Evolutionary conservation across 2,329 filamentous ascomycete genomes (phyloP), one percentile per base, ranked within the genome.

Genomic region (Fusarium stilboides): DNA sequence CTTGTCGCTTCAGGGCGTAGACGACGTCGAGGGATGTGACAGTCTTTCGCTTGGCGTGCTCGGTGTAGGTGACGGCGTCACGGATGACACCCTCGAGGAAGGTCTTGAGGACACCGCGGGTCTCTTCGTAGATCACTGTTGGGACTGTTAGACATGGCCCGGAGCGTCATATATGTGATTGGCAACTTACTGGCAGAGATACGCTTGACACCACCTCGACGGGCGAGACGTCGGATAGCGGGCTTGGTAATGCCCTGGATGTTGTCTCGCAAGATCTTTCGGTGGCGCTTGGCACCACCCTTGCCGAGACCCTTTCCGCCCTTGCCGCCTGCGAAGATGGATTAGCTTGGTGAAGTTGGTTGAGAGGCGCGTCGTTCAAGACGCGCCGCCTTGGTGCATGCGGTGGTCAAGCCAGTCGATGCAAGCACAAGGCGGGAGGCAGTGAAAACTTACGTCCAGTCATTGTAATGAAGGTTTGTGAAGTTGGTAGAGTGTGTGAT

Each of bases 151-250:
- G 87, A 91, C 91, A 86, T 91, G 91, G 85, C 93, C n/a, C 0
- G 3, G 6, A 3, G 4, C 4, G 19, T 93, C 71, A 1, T 1
- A 9, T 3, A 1, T 2, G 2, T 6, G 1, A 1, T 5, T 5
- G 1, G 8, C 8, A 17, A 85, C 88, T 82, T 89, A 93, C 91
- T 97, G 82, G 94, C 94, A 79, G 94, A 97, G 80, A 98, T 98
- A 97, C 94, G 94, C 93, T 98, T 98, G 89, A 98, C 94, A 95
- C 94, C 94, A 85, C 94, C 94, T 96, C 94, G 94, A 85, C 94
- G 94, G 74, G 94, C 94, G 82, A 98, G 94, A 96, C 94, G 94
- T 80, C 94, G 92, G 86, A 98, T 98, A 77, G 94, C 94, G 78
- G 94, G 94, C 92, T 98, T 98, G 81, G 94, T 98, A 82, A 98